These are phyloP conservation scores for Asterionellopsis glacialis DNA, from an alignment of 108 stramenopile species.

Conservation along the genomic window DNA sequence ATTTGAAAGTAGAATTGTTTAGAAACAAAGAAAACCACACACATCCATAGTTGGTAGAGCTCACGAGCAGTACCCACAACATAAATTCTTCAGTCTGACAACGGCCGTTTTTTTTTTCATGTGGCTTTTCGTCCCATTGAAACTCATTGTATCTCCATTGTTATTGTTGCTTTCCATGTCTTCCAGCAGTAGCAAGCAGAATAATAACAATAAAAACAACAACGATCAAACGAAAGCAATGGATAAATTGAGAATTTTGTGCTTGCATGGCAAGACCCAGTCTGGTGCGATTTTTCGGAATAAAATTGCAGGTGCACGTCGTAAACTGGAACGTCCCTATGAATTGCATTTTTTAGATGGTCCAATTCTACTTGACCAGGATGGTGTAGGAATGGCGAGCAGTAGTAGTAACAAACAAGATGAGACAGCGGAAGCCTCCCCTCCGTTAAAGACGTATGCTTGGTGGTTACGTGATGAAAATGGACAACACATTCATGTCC, in stretches of 20 bases:
- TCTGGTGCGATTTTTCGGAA: constrained; percentile 46
- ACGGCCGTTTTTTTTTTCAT: no score
- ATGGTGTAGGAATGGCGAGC: constrained; percentile 1
- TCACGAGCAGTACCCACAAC: no score
- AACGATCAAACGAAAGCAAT: no score
- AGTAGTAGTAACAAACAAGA: not conserved
- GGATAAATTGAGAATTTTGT: constrained; percentile 27
- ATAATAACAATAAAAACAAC: no score
- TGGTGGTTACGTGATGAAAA: constrained; percentile 55
- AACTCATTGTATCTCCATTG: no score
- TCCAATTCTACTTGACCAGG: constrained; percentile 15
- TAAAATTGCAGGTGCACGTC: constrained; percentile 68
- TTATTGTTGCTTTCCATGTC: no score
- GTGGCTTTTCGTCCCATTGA: no score
- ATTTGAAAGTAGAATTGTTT: no score
- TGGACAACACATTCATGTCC: constrained; percentile 32
- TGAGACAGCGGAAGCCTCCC: not conserved
- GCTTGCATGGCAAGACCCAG: constrained; percentile 62
- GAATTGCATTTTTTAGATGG: constrained; percentile 65
- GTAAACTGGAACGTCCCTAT: constrained; percentile 48
- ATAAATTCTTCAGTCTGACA: no score
- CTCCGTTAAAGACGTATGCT: constrained; percentile 6
- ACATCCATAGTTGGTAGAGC: no score
- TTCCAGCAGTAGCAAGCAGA: no score
- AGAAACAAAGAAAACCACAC: no score